Percentiles rank a stretch among this genome's conserved stretches.
Evolutionary conservation across 768 basidiomycete species (phyloP).

Genomic region (Boletus reticuloceps): DNA sequence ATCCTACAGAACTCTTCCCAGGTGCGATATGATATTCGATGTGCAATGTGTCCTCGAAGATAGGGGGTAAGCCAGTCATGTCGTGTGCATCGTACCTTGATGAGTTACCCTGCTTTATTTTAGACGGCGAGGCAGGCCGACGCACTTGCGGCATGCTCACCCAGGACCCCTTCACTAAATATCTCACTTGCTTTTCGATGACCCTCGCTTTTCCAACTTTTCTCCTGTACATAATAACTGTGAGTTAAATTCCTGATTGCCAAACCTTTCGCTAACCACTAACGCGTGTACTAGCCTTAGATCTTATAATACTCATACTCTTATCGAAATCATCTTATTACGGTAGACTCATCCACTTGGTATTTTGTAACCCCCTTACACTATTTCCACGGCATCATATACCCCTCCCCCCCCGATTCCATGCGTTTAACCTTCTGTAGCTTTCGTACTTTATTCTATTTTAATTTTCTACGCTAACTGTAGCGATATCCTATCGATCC

Average conservation of each 20-base stretch:
- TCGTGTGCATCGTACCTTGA: background rate
- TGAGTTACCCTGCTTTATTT: background rate
- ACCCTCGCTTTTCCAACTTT: background rate
- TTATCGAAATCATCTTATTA: background rate
- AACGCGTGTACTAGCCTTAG: background rate
- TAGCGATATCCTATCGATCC: conserved; percentile 15
- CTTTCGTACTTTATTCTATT: background rate
- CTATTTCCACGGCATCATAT: background rate
- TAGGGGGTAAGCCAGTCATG: conserved; percentile 5
- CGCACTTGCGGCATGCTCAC: background rate
- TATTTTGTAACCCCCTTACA: background rate
- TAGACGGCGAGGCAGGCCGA: background rate
- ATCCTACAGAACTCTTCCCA: rapidly evolving
- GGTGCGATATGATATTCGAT: background rate
- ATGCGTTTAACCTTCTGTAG: background rate
- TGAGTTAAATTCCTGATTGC: background rate
- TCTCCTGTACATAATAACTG: background rate
- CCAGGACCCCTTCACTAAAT: background rate
- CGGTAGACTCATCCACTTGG: background rate
- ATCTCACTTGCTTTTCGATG: background rate
- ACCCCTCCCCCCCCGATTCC: background rate
- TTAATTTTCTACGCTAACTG: conserved; percentile 3
- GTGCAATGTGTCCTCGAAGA: conserved; percentile 1
- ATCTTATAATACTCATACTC: background rate
- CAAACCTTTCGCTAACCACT: background rate